A percentile compares a stretch with the other conserved stretches of the same genome.
These are phyloP conservation scores for Drechslera avenae DNA, from an alignment of 2,329 filamentous ascomycete genomes.

Conservation along the genomic window DNA sequence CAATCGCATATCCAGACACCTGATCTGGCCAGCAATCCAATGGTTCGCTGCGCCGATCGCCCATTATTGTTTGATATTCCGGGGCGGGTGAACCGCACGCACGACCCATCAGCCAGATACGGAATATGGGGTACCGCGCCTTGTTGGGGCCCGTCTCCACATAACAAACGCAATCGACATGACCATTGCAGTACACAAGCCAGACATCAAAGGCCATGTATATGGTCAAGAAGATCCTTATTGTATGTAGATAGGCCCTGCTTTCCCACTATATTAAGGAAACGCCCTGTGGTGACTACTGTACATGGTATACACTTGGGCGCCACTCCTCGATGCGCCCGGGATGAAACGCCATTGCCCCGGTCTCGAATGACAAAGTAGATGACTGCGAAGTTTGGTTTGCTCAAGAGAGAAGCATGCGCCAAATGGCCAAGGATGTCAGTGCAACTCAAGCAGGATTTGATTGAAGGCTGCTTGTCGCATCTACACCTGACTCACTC, in stretches of 20 bases:
- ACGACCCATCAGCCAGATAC: not conserved
- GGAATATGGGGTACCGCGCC: not conserved
- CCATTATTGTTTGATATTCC: not conserved
- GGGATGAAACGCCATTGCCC: not conserved
- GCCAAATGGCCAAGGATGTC: not conserved
- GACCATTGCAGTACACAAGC: too few species aligned
- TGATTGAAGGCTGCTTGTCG: not conserved
- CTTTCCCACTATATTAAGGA: not conserved
- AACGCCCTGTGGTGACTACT: not conserved
- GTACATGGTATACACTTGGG: constrained; percentile 6
- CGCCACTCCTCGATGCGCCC: too few species aligned
- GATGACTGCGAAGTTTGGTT: too few species aligned
- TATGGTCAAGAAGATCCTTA: too few species aligned
- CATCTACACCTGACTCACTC: constrained; percentile 36
- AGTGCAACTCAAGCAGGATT: constrained; percentile 3
- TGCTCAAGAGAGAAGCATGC: not conserved
- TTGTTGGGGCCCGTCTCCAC: not conserved
- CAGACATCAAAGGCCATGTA: too few species aligned
- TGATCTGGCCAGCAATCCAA: not conserved
- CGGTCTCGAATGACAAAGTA: too few species aligned
- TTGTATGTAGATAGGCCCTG: not conserved
- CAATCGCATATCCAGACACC: not conserved
- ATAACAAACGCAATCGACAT: too few species aligned
- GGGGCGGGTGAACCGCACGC: too few species aligned
- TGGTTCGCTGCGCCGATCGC: not conserved